phyloP scores from a whole-genome alignment of 2,329 filamentous ascomycete species.

The Aspergillus proliferans region DNA sequence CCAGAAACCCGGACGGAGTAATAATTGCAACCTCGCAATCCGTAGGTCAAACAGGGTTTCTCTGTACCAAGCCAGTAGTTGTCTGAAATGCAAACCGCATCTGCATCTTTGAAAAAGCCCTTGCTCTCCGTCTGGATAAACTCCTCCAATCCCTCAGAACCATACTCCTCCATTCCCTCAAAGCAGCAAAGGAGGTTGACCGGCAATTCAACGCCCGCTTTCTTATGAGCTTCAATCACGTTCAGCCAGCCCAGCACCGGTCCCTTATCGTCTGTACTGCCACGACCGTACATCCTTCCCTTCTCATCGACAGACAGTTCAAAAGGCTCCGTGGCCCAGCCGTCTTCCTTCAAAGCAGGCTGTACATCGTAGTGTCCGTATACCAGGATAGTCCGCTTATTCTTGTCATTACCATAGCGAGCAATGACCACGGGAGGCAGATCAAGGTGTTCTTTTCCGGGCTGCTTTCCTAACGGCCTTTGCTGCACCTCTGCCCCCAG shows the following conservation, averaged over 20 bases:
- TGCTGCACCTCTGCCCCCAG: constrained; percentile 85
- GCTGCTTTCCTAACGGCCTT: constrained; percentile 83
- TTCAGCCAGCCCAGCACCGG: constrained; percentile 97
- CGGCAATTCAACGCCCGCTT: constrained; percentile 87
- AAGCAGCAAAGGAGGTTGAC: constrained; percentile 99
- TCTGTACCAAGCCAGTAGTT: constrained; percentile 99
- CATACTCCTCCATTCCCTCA: constrained; percentile 99
- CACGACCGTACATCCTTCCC: constrained; percentile 92
- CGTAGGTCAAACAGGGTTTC: constrained; percentile 97
- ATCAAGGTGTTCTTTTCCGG: constrained; percentile 80
- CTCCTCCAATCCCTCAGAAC: constrained; percentile 91
- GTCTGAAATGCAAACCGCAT: constrained; percentile 96
- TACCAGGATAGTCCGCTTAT: constrained; percentile 89
- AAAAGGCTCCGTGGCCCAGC: constrained; percentile 94
- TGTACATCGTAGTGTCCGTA: constrained; percentile 99
- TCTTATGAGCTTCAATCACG: constrained; percentile 94
- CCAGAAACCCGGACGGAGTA: constrained; percentile 88
- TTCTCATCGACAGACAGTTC: constrained; percentile 80
- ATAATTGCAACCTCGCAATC: constrained; percentile 95
- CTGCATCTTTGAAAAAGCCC: constrained; percentile 89
- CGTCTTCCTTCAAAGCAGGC: constrained; percentile 85
- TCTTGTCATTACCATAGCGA: constrained; percentile 85
- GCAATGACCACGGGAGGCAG: constrained; percentile 89
- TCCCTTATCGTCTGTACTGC: constrained; percentile 95
- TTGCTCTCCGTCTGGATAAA: constrained; percentile 87